Base-by-base conservation (phyloP, 2,329 filamentous ascomycete species). In the Hawksworthiomyces lignivorus region DNA sequence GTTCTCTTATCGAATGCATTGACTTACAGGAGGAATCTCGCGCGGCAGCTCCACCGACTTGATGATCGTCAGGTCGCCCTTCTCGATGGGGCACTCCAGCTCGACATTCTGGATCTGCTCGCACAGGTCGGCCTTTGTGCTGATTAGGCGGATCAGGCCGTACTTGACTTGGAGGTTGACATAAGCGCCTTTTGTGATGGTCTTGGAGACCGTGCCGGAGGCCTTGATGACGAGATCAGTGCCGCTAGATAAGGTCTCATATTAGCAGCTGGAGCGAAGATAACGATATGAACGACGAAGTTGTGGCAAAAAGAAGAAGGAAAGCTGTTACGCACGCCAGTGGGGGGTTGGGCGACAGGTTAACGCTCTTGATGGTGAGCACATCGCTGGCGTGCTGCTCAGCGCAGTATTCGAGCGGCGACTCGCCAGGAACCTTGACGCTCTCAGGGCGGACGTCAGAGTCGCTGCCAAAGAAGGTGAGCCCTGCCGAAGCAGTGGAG, bases 141-240 rank as follows among this genome's bases (percentile, higher is more conserved):
- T 86, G 63, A 98, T 79, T 50, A 98, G 76, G 42, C 80, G 85
- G 62, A 98, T 96, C 51, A 95, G 72, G 47, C 90, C 90, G 63
- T 94, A 96, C 68, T 95, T 96, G 66, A 98, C 90, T 52, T 81
- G 75, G 30, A 98, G 62, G 36, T 82, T 72, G 48, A 96, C 83
- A 54, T 85, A 87, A 46, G 90, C 87, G 45, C 87, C 90, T 45
- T 87, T 61, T 42, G 80, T 75, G 50, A 98, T 80, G 39, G 72
- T 65, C 56, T 94, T 65, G 52, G 73, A 74, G 50, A 97, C 75
- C n/a, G 68, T 77, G 44, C 90, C 92, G 24, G 67, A 72, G 35
- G 89, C 92, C 50, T 78, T 77, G 68, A 98, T 94, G 45, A 73
- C 70, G 41, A 98, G 80, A 17, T 75, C 76, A 54, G 79, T 52